Percentiles rank a stretch among this genome's conserved stretches.
These are phyloP conservation scores for Diplodia sapinea DNA, from an alignment of 2,329 filamentous ascomycete genomes.

Conservation along the genomic window DNA sequence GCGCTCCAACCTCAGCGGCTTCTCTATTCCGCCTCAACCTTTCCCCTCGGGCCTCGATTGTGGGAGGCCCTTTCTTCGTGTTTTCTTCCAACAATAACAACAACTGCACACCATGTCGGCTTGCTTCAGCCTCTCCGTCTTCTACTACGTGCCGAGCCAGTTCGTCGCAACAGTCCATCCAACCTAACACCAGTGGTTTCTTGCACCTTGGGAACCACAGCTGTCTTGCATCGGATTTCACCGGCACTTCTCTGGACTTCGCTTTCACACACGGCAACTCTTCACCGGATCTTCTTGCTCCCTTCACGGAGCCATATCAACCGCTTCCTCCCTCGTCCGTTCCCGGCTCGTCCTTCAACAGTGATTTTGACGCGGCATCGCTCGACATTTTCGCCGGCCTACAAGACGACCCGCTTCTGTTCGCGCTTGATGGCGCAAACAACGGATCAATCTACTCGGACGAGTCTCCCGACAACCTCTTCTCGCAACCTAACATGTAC, in stretches of 20 bases:
- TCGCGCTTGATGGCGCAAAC: conserved; percentile 14
- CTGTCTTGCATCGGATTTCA: conserved; percentile 7
- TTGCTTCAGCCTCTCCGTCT: not conserved
- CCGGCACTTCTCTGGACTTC: conserved; percentile 15
- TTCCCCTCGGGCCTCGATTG: conserved; percentile 13
- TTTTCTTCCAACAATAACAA: not conserved
- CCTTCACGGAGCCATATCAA: conserved; percentile 4
- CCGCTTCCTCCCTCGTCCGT: not conserved
- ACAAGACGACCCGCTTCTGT: not conserved
- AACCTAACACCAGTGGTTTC: not conserved
- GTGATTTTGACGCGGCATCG: not conserved
- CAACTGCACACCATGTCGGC: not conserved
- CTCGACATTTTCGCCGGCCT: conserved; percentile 1
- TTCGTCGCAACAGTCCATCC: not conserved
- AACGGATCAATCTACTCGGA: not conserved
- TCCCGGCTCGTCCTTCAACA: not conserved
- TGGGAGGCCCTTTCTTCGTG: conserved; percentile 25
- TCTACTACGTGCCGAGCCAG: not conserved
- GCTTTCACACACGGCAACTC: conserved; percentile 15
- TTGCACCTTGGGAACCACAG: conserved; percentile 8
- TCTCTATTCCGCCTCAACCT: not conserved
- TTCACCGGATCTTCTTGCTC: conserved; percentile 14
- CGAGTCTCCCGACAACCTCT: not conserved
- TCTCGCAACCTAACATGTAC: not conserved
- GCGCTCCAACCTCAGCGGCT: not conserved